These are phyloP conservation scores for Paspalum notatum DNA, from an alignment of 176 grass and related monocot genomes.

Conservation along the genomic window DNA sequence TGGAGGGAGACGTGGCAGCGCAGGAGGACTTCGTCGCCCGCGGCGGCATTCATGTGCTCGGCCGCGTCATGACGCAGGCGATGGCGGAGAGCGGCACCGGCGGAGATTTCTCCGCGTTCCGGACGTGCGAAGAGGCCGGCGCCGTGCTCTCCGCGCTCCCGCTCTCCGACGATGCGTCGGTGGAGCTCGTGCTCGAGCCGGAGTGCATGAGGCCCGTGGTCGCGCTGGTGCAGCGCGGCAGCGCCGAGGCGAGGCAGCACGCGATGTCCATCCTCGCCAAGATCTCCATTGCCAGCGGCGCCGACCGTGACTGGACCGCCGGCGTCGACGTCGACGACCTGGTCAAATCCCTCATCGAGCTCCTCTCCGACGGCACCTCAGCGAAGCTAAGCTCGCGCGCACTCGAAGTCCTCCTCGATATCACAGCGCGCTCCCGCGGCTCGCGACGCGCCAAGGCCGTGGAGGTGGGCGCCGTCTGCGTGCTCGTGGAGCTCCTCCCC, in stretches of 20 bases:
- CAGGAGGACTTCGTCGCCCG: constrained; percentile 52
- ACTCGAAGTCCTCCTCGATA: constrained; percentile 61
- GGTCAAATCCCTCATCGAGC: constrained; percentile 70
- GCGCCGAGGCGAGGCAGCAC: constrained; percentile 66
- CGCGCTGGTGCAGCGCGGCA: constrained; percentile 66
- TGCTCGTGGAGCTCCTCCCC: constrained; percentile 70
- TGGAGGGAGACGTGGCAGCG: constrained; percentile 51
- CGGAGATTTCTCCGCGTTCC: constrained; percentile 64
- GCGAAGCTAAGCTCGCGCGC: constrained; percentile 70
- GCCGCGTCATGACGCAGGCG: constrained; percentile 56
- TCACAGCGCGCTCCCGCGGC: constrained; percentile 44
- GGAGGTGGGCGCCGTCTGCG: constrained; percentile 59
- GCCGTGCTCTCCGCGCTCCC: constrained; percentile 58
- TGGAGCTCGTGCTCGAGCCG: constrained; percentile 50
- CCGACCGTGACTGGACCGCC: constrained; percentile 43
- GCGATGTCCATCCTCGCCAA: constrained; percentile 58
- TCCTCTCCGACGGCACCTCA: constrained; percentile 73
- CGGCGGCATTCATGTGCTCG: constrained; percentile 52
- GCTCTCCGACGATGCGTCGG: constrained; percentile 42
- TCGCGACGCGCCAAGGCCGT: constrained; percentile 42
- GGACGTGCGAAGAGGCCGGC: constrained; percentile 68
- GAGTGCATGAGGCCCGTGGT: constrained; percentile 61
- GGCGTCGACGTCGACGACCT: constrained; percentile 43
- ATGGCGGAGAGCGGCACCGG: constrained; percentile 35
- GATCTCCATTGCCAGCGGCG: constrained; percentile 41